Evolutionary conservation across 345 rosid species (phyloP), one percentile per base, ranked within the genome.

Genomic region (Gossypium arboreum): DNA sequence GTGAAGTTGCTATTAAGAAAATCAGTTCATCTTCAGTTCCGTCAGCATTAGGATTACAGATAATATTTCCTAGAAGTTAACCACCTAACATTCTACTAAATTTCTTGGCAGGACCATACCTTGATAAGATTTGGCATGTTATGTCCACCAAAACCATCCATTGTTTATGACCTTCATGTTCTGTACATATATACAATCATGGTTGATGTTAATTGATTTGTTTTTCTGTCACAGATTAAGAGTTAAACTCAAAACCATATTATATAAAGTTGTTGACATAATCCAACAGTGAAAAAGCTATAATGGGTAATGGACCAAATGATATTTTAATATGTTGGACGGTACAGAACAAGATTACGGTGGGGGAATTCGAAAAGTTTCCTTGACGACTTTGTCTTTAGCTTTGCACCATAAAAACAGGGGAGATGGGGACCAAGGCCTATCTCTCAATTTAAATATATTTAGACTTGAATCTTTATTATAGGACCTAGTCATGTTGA

Each of bases 111-210:
- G 61, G 67, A 50, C 10, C 57, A 17, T 34, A 47, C 6, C 63
- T 68, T 2, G 70, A 22, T 74, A 72, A 34, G 65, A 24, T 2
- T 74, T 60, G 80, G 45, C 83, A 76, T 41, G 80, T 66, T 78
- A 44, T 34, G 73, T 56, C 75, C 87, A 81, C 83, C 81, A 73
- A 77, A 70, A 77, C 51, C 60, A 17, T 69, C 45, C 48, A 13
- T 4, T 13, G 54, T 41, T 34, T 75, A 78, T 79, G 85, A 82
- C 69, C 74, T 78, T 76, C 86, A 84, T 83, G 87, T 80, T 78
- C 80, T 39, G 12, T 15, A 60, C 9, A 54, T 7, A 29, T 51
- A 69, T 69, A 41, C 39, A 44, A 51, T 9, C 45, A 3, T 22
- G 16, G 55, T 11, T 15, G 62, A 25, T 45, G 18, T 45, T 43